Evolutionary conservation across 1,139 yeast species (phyloP).

Genomic region (Kodamaea suecica): DNA sequence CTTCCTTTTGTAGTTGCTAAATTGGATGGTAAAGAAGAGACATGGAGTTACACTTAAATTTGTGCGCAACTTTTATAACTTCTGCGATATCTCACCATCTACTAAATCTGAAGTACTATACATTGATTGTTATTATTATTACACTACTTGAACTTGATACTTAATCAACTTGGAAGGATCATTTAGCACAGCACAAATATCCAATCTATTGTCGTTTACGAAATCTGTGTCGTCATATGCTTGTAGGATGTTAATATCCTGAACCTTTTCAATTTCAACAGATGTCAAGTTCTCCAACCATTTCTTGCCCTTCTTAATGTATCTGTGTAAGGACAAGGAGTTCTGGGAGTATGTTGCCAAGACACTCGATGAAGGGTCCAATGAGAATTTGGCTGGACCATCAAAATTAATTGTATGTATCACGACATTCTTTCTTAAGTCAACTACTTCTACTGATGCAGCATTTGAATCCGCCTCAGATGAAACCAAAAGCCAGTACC

Average conservation of each 20-base stretch:
- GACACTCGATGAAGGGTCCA: constrained; percentile 49
- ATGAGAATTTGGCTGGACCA: constrained; percentile 24
- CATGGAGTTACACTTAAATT: too few relatives aligned
- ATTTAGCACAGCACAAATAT: constrained; percentile 4
- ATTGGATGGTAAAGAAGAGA: too few relatives aligned
- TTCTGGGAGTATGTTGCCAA: constrained; percentile 24
- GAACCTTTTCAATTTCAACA: constrained; percentile 4
- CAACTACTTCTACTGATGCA: constrained; percentile 47
- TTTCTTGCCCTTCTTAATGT: constrained; percentile 42
- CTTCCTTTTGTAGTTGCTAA: neutral
- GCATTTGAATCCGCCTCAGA: constrained; percentile 15
- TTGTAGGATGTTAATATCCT: constrained; percentile 7
- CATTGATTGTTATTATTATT: too few relatives aligned
- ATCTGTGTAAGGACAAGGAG: constrained; percentile 29
- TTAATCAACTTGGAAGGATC: constrained; percentile 7
- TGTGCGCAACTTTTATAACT: too few relatives aligned
- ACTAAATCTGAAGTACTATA: neutral
- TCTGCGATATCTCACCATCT: neutral
- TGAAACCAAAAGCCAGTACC: constrained; percentile 56
- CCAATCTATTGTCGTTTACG: constrained; percentile 9
- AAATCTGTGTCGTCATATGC: constrained; percentile 10
- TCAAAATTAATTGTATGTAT: constrained; percentile 27
- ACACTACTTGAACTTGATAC: constrained; percentile 7
- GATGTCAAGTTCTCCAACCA: constrained; percentile 26
- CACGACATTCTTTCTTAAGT: constrained; percentile 47